Conservation (phyloP, 805 yeast genomes). For the Maudiozyma saulgeensis region DNA sequence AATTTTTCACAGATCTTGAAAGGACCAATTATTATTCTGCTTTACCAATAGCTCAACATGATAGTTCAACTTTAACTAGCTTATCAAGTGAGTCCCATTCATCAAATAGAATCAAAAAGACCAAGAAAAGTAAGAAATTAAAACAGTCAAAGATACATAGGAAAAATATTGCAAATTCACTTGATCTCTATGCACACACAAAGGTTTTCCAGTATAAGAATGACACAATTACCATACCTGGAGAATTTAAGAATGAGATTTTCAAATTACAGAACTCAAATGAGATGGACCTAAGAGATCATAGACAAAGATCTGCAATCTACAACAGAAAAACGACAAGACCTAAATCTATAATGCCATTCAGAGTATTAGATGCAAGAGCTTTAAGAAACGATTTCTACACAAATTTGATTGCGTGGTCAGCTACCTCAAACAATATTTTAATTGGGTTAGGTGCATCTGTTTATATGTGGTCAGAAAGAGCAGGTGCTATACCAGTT, state of each 20-base stretch:
- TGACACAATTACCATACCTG: not conserved
- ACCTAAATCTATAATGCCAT: slow-evolving; percentile 35
- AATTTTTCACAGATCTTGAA: slow-evolving; percentile 20
- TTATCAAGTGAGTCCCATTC: slow-evolving; percentile 1
- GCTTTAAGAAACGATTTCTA: slow-evolving; percentile 69
- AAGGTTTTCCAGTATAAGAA: slow-evolving; percentile 11
- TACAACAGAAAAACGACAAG: slow-evolving; percentile 9
- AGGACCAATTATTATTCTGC: slow-evolving; percentile 19
- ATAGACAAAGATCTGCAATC: not conserved
- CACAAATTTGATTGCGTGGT: slow-evolving; percentile 69
- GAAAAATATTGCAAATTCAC: slow-evolving; percentile 40
- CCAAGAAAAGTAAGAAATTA: not conserved
- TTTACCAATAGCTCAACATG: slow-evolving; percentile 1
- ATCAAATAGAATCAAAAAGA: not conserved
- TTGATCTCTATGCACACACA: slow-evolving; percentile 26
- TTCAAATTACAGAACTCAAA: not conserved
- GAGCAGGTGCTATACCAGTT: slow-evolving; percentile 35
- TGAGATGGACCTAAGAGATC: not conserved
- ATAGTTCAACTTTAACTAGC: not conserved
- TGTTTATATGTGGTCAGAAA: slow-evolving; percentile 56
- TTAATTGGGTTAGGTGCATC: slow-evolving; percentile 58
- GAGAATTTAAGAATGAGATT: not conserved
- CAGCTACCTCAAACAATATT: slow-evolving; percentile 37
- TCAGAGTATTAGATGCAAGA: slow-evolving; percentile 56
- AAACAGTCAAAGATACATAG: slow-evolving; percentile 22